These are phyloP conservation scores for Aegle marmelos DNA, from an alignment of 345 rosid genomes.

Conservation along the genomic window DNA sequence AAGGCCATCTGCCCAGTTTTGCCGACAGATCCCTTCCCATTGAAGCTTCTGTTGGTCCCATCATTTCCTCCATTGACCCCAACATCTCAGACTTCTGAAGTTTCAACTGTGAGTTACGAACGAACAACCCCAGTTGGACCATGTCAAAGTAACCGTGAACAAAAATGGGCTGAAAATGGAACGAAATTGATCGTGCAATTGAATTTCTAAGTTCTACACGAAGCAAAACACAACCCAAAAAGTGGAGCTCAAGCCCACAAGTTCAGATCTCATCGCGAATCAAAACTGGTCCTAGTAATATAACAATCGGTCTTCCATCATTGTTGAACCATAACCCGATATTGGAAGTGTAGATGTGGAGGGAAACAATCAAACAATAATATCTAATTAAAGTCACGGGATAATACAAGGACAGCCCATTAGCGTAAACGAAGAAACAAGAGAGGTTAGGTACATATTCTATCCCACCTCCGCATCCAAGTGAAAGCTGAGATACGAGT, in stretches of 20 bases:
- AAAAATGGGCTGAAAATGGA: background rate
- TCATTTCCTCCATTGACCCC: background rate
- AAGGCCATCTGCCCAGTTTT: background rate
- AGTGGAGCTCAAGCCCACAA: background rate
- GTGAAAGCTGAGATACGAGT: background rate
- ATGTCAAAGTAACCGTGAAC: background rate
- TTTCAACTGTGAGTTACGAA: background rate
- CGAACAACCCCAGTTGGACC: background rate
- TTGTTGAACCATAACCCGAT: constrained; percentile 5
- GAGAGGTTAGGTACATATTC: constrained; percentile 12
- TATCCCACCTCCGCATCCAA: background rate
- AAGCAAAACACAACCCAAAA: background rate
- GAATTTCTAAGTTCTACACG: background rate
- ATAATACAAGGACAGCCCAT: constrained; percentile 11
- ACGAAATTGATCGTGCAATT: background rate
- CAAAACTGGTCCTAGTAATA: constrained; percentile 12
- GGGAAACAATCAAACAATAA: constrained; percentile 3
- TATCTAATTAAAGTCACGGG: background rate
- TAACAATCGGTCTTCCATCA: constrained; percentile 5
- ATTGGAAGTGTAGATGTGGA: background rate
- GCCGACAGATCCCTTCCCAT: constrained; percentile 11
- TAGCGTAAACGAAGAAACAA: constrained; percentile 1
- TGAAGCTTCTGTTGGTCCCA: constrained; percentile 12
- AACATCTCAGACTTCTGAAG: background rate
- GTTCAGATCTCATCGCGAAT: background rate